Conservation (phyloP, 495 filamentous ascomycete genomes). For the Penicillium canescens region DNA sequence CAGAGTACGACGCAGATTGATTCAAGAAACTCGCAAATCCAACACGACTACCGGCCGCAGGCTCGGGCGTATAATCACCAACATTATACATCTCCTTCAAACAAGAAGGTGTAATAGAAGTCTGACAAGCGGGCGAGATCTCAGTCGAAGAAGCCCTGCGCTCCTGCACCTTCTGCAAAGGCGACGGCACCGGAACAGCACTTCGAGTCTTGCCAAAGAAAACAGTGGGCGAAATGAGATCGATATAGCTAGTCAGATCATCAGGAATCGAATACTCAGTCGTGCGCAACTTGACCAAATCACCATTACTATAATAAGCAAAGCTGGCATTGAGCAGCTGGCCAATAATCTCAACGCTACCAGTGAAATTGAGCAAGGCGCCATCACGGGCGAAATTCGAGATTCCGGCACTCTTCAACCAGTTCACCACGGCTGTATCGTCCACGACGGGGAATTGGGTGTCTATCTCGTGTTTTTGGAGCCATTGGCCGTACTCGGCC, state of each 20-base stretch:
- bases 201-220: conserved; percentile 51
- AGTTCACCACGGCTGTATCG: conserved; percentile 41
- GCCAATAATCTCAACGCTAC: conserved; percentile 49
- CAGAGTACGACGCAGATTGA: conserved; percentile 41
- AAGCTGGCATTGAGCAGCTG: conserved; percentile 50
- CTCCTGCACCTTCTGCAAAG: conserved; percentile 12
- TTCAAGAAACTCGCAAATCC: conserved; percentile 60
- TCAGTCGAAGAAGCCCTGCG: conserved; percentile 11
- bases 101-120: conserved; percentile 57
- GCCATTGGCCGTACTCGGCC: conserved; percentile 55
- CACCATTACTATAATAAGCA: conserved; percentile 35
- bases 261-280: conserved; percentile 66
- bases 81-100: conserved; percentile 62
- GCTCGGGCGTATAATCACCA: conserved; percentile 45
- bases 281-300: conserved; percentile 49
- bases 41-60: conserved; percentile 47
- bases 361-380: conserved; percentile 49
- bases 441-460: conserved; percentile 50
- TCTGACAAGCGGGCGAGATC: conserved; percentile 46
- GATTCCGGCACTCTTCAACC: conserved; percentile 54
- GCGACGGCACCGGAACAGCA: conserved; percentile 13
- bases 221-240: conserved; percentile 61
- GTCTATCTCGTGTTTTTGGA: conserved; percentile 53
- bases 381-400: conserved; percentile 39
- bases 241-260: conserved; percentile 48